phyloP scores from a whole-genome alignment of 2,329 filamentous ascomycete species.

The Apiospora koreana region DNA sequence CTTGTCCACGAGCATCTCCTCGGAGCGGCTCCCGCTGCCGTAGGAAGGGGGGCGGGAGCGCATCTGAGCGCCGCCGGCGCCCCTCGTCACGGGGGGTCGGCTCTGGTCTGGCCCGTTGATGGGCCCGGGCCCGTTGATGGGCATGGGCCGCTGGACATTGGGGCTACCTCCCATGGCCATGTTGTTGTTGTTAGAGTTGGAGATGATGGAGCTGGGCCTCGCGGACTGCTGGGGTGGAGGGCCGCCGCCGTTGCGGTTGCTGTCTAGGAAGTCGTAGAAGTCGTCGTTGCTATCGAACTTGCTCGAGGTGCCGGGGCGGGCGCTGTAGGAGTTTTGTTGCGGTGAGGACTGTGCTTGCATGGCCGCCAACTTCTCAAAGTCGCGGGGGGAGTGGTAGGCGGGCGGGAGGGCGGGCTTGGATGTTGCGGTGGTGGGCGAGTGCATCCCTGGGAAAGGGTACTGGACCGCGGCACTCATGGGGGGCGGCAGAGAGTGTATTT shows the following conservation, averaged over 20 bases:
- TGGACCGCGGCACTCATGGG: not conserved
- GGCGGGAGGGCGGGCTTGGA: not conserved
- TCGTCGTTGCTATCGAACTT: slow-evolving; percentile 28
- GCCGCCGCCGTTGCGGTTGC: slow-evolving; percentile 23
- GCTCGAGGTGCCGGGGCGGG: not conserved
- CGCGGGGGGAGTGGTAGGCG: slow-evolving; percentile 7
- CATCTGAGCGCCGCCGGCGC: slow-evolving; percentile 12
- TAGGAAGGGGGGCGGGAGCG: slow-evolving; percentile 29
- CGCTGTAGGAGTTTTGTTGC: not conserved
- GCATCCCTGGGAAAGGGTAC: slow-evolving; percentile 8
- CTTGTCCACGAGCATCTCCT: slow-evolving; percentile 32
- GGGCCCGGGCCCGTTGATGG: not conserved
- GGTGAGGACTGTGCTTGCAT: not conserved
- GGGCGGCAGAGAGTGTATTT: not conserved
- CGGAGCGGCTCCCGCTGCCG: slow-evolving; percentile 30
- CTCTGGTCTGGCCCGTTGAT: too few species aligned
- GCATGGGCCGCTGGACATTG: slow-evolving; percentile 15
- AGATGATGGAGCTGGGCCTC: not conserved
- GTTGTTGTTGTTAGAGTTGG: slow-evolving; percentile 17
- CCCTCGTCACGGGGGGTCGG: slow-evolving; percentile 29
- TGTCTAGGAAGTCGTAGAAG: slow-evolving; percentile 34
- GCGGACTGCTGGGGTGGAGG: not conserved
- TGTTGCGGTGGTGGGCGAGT: slow-evolving; percentile 2
- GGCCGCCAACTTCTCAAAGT: slow-evolving; percentile 8
- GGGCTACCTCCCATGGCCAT: slow-evolving; percentile 21